A percentile compares a stretch with the other conserved stretches of the same genome.
These are phyloP conservation scores for Saccharomyces hybrid DNA, from an alignment of 1,139 yeast genomes.

Conservation along the genomic window DNA sequence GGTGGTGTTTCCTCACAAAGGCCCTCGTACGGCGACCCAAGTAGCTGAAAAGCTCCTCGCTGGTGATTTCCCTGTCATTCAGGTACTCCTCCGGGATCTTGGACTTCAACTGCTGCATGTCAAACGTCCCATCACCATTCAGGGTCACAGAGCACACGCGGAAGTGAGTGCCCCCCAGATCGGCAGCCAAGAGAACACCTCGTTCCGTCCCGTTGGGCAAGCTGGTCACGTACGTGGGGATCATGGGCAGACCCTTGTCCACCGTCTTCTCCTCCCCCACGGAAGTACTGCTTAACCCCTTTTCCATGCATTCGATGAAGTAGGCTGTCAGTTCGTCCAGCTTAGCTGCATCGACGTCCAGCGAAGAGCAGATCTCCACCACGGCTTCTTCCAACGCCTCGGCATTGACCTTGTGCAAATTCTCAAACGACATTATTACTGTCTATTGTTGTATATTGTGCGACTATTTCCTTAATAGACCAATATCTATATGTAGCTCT, in stretches of 20 bases:
- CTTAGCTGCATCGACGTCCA: constrained; percentile 46
- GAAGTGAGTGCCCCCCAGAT: constrained; percentile 82
- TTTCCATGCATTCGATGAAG: constrained; percentile 55
- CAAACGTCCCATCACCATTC: constrained; percentile 74
- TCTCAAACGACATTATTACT: constrained; percentile 26
- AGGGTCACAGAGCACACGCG: constrained; percentile 79
- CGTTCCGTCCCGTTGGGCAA: constrained; percentile 76
- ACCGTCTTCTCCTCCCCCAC: constrained; percentile 31
- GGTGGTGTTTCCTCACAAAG: constrained; percentile 60
- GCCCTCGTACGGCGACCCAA: constrained; percentile 61
- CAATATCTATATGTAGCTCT: background rate
- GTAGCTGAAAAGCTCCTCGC: constrained; percentile 56
- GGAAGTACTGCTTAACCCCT: constrained; percentile 46
- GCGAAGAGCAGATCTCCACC: constrained; percentile 47
- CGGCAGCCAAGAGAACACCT: constrained; percentile 78
- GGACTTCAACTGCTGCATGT: constrained; percentile 62
- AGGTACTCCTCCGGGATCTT: constrained; percentile 68
- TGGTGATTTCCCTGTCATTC: constrained; percentile 37
- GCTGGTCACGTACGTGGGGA: constrained; percentile 74
- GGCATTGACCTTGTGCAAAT: constrained; percentile 21
- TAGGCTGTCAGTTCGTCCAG: constrained; percentile 53
- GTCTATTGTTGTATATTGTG: background rate
- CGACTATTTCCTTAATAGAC: background rate
- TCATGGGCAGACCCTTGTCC: constrained; percentile 62
- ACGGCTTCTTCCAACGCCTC: constrained; percentile 32